Percentiles rank a stretch among this genome's conserved stretches.
These are phyloP conservation scores for Akanthomyces dipterigenus DNA, from an alignment of 2,329 filamentous ascomycete species.

Conservation along the genomic window DNA sequence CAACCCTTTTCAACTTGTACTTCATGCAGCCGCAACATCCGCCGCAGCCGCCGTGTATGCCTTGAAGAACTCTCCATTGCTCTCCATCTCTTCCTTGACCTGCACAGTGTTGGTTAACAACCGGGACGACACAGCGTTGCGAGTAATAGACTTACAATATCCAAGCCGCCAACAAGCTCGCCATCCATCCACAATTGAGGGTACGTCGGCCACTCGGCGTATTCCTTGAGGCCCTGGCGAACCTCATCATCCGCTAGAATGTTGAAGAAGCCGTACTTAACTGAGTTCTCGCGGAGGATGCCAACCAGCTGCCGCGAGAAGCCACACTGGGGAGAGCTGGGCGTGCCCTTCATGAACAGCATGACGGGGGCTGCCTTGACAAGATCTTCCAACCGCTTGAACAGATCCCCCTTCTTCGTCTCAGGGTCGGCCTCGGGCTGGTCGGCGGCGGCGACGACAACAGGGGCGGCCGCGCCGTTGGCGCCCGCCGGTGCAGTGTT, in stretches of 20 bases:
- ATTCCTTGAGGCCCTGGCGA: conserved; percentile 91
- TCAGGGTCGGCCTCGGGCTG: conserved; percentile 38
- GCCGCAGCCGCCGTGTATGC: conserved; percentile 55
- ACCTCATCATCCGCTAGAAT: conserved; percentile 97
- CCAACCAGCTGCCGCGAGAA: conserved; percentile 88
- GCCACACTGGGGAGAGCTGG: conserved; percentile 78
- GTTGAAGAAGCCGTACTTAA: conserved; percentile 99
- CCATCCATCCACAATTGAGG: conserved; percentile 90
- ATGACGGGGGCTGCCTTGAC: conserved; percentile 96
- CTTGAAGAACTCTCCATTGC: conserved; percentile 74
- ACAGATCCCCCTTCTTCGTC: conserved; percentile 74
- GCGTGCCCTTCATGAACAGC: conserved; percentile 98
- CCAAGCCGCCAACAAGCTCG: conserved; percentile 84
- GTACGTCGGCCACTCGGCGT: conserved; percentile 97
- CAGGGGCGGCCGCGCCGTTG: conserved; percentile 27
- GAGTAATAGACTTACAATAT: conserved; percentile 66
- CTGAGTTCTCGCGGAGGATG: conserved; percentile 78
- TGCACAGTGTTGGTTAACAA: conserved; percentile 28
- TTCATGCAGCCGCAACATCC: conserved; percentile 32
- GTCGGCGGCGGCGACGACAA: conserved; percentile 38
- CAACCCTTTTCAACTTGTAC: conserved; percentile 14
- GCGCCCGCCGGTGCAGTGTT: conserved; percentile 26
- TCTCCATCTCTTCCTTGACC: conserved; percentile 90
- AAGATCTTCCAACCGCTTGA: conserved; percentile 71
- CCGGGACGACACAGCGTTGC: background rate